Evolutionary conservation across 1,284 basidiomycete species (phyloP).

Genomic region (Rhodotorula sp.): DNA sequence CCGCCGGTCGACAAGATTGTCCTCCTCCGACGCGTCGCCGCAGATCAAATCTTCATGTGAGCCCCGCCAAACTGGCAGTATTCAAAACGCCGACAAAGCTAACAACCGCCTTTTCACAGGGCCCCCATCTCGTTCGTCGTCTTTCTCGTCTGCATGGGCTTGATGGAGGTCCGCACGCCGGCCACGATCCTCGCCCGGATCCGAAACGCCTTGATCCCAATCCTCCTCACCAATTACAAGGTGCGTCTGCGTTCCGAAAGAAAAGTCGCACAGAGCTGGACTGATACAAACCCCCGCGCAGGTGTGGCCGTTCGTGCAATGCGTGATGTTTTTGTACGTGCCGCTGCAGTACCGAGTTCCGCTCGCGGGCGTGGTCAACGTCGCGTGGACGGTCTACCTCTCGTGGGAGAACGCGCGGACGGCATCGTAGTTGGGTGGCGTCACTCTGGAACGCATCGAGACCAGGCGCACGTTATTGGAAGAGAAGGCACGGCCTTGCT

Average conservation of each 20-base stretch:
- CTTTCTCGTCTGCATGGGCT: slow-evolving; percentile 20
- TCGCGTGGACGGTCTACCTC: slow-evolving; percentile 21
- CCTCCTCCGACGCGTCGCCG: slow-evolving; percentile 1
- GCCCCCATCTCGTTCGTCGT: slow-evolving; percentile 27
- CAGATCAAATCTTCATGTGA: slow-evolving; percentile 25
- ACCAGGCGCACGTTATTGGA: too few species aligned
- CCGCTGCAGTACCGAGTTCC: slow-evolving; percentile 22
- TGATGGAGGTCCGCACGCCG: slow-evolving; percentile 14
- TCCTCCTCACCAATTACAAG: slow-evolving; percentile 16
- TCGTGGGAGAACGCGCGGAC: slow-evolving; percentile 8
- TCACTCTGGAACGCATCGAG: too few species aligned
- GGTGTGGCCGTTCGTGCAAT: slow-evolving; percentile 24
- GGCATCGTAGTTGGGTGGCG: background rate
- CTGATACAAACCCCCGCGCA: background rate
- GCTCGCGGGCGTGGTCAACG: slow-evolving; percentile 9
- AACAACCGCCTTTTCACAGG: background rate
- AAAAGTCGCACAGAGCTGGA: too few species aligned
- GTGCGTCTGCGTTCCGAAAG: background rate
- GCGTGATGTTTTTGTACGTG: slow-evolving; percentile 22
- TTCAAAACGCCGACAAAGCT: background rate
- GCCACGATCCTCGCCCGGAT: slow-evolving; percentile 3
- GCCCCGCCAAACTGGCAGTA: background rate
- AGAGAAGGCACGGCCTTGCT: too few species aligned
- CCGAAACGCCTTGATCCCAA: slow-evolving; percentile 5
- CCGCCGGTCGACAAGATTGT: slow-evolving; percentile 7